Evolutionary conservation across 2,329 filamentous ascomycete genomes (phyloP).

Genomic region (Colletotrichum sp.): DNA sequence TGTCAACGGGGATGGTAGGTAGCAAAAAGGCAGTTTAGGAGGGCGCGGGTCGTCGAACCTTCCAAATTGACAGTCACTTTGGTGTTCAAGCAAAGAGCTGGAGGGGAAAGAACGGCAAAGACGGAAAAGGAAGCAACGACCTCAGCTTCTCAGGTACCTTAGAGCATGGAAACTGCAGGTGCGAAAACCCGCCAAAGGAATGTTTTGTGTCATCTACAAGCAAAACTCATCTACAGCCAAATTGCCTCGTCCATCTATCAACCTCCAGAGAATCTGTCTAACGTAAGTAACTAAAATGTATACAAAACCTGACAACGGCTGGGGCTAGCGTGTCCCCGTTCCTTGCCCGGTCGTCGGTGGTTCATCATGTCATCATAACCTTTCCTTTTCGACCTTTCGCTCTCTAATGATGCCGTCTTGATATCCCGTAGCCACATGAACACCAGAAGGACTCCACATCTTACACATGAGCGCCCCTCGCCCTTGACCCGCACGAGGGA

Average conservation of each 20-base stretch:
- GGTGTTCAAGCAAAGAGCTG: not conserved
- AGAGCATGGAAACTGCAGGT: not conserved
- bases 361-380: constrained; percentile 24
- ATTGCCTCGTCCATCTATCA: not conserved
- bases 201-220: not conserved
- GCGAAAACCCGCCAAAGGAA: not conserved
- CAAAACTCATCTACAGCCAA: not conserved
- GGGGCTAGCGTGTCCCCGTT: not conserved
- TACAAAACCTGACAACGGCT: not conserved
- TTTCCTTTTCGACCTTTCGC: constrained; percentile 24
- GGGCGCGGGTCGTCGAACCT: not conserved
- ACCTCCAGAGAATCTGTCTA: not conserved
- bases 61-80: not conserved
- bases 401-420: constrained; percentile 52
- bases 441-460: constrained; percentile 59
- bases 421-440: constrained; percentile 59
- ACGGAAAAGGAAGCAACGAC: not conserved
- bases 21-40: not conserved
- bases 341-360: not conserved
- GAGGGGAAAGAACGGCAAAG: not conserved
- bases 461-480: constrained; percentile 53
- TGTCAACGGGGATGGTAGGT: not conserved
- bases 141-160: not conserved
- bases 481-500: constrained; percentile 52
- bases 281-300: not conserved